Percentiles rank a stretch among this genome's conserved stretches.
These are phyloP conservation scores for Solanum bulbocastanum DNA, from an alignment of 257 asterid genomes.

Conservation along the genomic window DNA sequence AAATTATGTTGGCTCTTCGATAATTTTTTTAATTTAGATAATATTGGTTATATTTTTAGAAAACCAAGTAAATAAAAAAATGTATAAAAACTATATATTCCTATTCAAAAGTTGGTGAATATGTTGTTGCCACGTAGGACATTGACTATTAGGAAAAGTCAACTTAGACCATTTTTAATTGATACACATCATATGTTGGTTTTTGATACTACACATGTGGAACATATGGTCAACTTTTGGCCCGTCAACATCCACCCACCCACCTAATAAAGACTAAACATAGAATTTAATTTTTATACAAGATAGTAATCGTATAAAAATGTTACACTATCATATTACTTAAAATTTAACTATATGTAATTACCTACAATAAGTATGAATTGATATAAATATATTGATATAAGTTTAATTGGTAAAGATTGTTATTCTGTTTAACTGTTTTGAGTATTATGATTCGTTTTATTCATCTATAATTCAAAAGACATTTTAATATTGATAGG, in stretches of 20 bases:
- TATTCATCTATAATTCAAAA: too few species aligned
- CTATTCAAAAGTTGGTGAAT: background rate
- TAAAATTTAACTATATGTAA: background rate
- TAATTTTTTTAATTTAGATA: background rate
- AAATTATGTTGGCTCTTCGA: background rate
- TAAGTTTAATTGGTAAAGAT: background rate
- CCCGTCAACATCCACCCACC: background rate
- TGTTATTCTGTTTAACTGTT: accelerated
- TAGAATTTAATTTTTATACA: background rate
- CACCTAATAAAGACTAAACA: background rate
- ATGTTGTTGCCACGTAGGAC: background rate
- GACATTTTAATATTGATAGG: background rate
- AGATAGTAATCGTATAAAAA: background rate
- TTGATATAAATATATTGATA: background rate
- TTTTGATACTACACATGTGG: background rate
- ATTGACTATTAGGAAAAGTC: background rate
- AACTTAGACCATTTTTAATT: background rate
- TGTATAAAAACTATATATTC: background rate
- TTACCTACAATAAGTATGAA: background rate
- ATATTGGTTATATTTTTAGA: background rate
- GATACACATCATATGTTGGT: background rate
- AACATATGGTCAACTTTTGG: background rate
- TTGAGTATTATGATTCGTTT: background rate
- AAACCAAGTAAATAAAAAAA: background rate
- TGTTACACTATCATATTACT: background rate